Percentiles rank a stretch among this genome's conserved stretches.
These are phyloP conservation scores for Trichoderma citrinoviride DNA, from an alignment of 2,329 filamentous ascomycete species.

Conservation along the genomic window DNA sequence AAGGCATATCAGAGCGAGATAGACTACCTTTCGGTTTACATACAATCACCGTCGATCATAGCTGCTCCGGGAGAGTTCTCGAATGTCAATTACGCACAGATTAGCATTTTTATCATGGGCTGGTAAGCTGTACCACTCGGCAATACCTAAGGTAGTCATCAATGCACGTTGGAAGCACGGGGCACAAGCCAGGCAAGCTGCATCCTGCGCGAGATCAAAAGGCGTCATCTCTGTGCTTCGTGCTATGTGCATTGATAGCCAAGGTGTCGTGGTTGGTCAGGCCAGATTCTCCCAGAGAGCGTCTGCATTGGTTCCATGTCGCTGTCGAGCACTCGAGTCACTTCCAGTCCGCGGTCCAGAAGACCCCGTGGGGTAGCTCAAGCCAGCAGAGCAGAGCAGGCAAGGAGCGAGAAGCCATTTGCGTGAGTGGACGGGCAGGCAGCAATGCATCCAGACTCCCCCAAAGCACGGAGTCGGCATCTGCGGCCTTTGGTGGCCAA, in stretches of 20 bases:
- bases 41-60: too few relatives aligned
- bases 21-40: too few relatives aligned
- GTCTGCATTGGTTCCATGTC: neutral
- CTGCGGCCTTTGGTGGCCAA: constrained; percentile 8
- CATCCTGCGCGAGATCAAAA: neutral
- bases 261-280: neutral
- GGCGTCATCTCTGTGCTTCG: neutral
- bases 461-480: neutral
- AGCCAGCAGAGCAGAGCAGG: neutral
- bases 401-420: neutral
- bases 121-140: too few relatives aligned
- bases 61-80: too few relatives aligned
- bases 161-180: neutral
- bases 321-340: neutral
- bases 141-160: neutral
- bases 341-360: constrained; percentile 6
- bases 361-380: constrained; percentile 9
- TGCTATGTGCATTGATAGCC: neutral
- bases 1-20: too few relatives aligned
- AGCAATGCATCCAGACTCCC: constrained; percentile 16
- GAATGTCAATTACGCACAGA: too few relatives aligned
- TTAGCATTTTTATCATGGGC: too few relatives aligned
- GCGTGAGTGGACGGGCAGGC: constrained; percentile 17
- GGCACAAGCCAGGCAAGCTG: neutral
- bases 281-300: too few relatives aligned